Base-by-base conservation (phyloP, 192 early-diverging fungal species). In the Phycomyces nitens region DNA sequence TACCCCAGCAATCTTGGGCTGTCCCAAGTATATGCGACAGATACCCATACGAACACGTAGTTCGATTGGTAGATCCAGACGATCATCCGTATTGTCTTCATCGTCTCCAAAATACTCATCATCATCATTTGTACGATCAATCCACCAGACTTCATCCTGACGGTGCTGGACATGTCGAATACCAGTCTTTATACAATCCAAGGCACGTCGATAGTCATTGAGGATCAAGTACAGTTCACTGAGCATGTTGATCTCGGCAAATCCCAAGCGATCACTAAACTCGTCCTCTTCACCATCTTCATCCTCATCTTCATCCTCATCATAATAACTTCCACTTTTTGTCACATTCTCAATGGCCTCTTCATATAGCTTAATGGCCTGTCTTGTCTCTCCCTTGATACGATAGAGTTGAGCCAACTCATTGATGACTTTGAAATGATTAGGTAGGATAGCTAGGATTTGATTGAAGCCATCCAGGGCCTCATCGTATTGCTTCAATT, bases 11-110 rank as follows among this genome's bases (percentile, higher is more conserved):
- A 79, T 65, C n/a, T 88, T 84, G 10, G 71, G 64, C 44, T 91
- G 78, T 39, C 83, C 90, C 29, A 94, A 56, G 69, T 81, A 75
- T 34, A 97, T 49, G 27, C 94, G 82, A 63, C 86, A 89, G 21
- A 92, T 86, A 2, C 93, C 97, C 24, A 94, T 81, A 68, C 91
- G 91, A 54, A 90, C 85, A 20, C 92, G 86, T 53, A 99, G 77
- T 73, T 97, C 94, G 0, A 95, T 68, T 0, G 95, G 95, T 27
- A 97, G 72, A 44, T 65, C 65, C 15, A 53, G 51, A 22, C 44
- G 34, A 9, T 63, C 53, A 43, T 66, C n/a, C 0, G 53, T 49
- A 42, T 56, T 43, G n/a, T 59, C 24, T 24, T 58, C 53, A n/a
- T 66, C 52, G 5, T 58, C 49, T 47, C 51, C 39, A 22, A 68